phyloP scores from a whole-genome alignment of 2,329 filamentous ascomycete species.

The Pseudopyricularia javanii region DNA sequence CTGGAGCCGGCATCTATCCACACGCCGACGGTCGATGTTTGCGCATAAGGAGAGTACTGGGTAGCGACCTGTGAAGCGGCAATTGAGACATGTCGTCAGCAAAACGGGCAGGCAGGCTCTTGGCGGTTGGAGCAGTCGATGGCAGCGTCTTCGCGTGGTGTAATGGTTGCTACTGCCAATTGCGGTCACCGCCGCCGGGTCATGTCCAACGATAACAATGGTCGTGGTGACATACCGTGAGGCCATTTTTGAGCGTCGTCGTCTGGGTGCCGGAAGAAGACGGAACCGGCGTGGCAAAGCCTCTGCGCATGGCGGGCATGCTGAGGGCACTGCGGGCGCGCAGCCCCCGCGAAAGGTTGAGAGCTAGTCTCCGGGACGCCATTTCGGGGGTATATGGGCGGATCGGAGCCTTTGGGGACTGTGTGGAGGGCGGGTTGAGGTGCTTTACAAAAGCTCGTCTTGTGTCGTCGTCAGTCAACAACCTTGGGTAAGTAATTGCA shows the following conservation, averaged over 20 bases:
- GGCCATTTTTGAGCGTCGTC: constrained; percentile 91
- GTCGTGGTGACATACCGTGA: constrained; percentile 63
- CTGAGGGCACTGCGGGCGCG: constrained; percentile 78
- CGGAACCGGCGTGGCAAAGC: constrained; percentile 76
- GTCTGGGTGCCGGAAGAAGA: constrained; percentile 73
- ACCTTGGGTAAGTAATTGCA: constrained; percentile 3
- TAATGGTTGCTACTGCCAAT: too few species aligned
- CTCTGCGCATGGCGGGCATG: constrained; percentile 63
- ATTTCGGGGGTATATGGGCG: constrained; percentile 50
- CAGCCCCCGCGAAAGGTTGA: constrained; percentile 84
- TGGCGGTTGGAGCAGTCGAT: too few species aligned
- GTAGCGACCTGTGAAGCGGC: constrained; percentile 65
- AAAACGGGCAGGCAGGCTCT: neutral
- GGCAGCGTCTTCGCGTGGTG: too few species aligned
- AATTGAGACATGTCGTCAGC: neutral
- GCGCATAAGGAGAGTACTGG: constrained; percentile 94
- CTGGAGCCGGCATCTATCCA: constrained; percentile 99
- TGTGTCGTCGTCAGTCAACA: neutral
- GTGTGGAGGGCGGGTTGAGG: constrained; percentile 34
- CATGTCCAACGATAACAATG: too few species aligned
- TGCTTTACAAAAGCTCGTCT: constrained; percentile 18
- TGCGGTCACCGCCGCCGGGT: too few species aligned
- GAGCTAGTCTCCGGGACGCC: constrained; percentile 94
- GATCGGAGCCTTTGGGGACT: constrained; percentile 15
- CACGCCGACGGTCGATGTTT: constrained; percentile 95